A percentile compares a stretch with the other conserved stretches of the same genome.
Evolutionary conservation across 169 alveolate genomes (phyloP).

Genomic region (Blepharisma undulans): DNA sequence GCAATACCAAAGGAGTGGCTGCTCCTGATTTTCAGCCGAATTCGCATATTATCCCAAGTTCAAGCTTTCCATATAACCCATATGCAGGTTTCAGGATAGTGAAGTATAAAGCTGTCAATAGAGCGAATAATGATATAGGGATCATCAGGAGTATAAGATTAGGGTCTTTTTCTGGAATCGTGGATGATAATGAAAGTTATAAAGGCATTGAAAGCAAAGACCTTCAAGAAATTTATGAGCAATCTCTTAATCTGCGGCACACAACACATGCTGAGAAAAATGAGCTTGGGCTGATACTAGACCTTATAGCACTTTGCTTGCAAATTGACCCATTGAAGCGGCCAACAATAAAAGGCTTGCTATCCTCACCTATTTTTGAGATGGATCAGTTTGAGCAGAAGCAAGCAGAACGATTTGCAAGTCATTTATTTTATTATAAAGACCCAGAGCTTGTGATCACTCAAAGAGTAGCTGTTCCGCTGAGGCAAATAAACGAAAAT

Average conservation of each 20-base stretch:
- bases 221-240: constrained; percentile 33
- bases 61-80: constrained; percentile 4
- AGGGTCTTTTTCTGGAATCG: constrained; percentile 27
- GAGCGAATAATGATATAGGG: not conserved
- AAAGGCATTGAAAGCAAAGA: constrained; percentile 21
- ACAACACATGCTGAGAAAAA: not conserved
- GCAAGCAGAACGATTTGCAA: constrained; percentile 58
- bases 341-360: constrained; percentile 62
- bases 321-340: constrained; percentile 71
- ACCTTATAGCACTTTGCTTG: constrained; percentile 69
- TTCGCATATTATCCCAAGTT: not conserved
- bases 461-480: constrained; percentile 43
- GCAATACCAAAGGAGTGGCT: not conserved
- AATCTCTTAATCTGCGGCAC: constrained; percentile 10
- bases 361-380: constrained; percentile 48
- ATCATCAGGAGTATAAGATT: not conserved
- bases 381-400: constrained; percentile 48
- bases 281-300: constrained; percentile 63
- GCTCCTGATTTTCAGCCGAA: not conserved
- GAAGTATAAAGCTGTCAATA: not conserved
- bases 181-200: not conserved
- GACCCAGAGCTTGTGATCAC: constrained; percentile 54
- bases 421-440: constrained; percentile 46
- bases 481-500: constrained; percentile 38
- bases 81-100: not conserved